Conservation (phyloP, 441 rosid genomes). For the Lepidium campestre region DNA sequence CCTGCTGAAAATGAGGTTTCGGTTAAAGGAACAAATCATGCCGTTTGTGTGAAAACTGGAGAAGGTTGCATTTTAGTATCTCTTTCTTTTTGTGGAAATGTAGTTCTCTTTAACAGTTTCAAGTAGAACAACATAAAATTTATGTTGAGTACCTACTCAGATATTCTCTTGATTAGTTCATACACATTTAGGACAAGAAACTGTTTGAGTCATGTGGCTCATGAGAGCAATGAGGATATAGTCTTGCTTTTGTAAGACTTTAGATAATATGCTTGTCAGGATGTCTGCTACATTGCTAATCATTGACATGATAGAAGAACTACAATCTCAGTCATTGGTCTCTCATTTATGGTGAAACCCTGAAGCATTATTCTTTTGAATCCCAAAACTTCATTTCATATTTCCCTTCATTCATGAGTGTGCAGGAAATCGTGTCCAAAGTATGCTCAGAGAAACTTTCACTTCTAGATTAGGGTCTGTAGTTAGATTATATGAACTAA, state of each 20-base stretch:
- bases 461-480: neutral
- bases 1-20: conserved; percentile 19
- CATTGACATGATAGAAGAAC: neutral
- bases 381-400: neutral
- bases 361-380: neutral
- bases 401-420: neutral
- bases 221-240: neutral
- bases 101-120: neutral
- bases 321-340: neutral
- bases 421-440: neutral
- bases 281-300: neutral
- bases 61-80: neutral
- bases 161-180: neutral
- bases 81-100: neutral
- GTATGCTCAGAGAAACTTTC: neutral
- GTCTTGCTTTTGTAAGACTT: neutral
- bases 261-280: neutral
- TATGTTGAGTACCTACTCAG: neutral
- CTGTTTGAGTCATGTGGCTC: neutral
- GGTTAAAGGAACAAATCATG: conserved; percentile 5
- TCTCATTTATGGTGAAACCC: neutral
- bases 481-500: neutral
- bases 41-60: conserved; percentile 1
- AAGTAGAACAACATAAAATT: neutral
- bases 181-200: neutral